These are phyloP conservation scores for Trypanosoma mega DNA, from an alignment of 208 protist species.

Conservation along the genomic window DNA sequence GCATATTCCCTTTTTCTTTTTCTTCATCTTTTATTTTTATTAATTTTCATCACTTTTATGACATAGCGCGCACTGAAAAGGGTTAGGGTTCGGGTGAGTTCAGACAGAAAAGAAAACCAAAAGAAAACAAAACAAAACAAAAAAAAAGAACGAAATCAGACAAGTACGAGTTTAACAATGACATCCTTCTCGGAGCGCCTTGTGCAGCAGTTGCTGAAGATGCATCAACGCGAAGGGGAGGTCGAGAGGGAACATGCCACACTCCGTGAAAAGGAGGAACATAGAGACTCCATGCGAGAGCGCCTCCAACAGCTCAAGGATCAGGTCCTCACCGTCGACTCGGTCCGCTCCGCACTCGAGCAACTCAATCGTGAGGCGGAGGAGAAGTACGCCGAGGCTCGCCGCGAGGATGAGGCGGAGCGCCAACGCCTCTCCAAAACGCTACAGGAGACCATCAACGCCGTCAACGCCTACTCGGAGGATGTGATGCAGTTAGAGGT, in stretches of 20 bases:
- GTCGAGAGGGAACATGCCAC: slow-evolving; percentile 39
- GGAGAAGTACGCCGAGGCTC: slow-evolving; percentile 40
- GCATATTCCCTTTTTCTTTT: no score
- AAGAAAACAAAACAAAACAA: no score
- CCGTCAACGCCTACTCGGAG: slow-evolving; percentile 39
- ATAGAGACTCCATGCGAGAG: slow-evolving; percentile 31
- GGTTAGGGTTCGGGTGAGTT: no score
- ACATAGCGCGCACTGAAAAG: no score
- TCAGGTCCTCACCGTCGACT: slow-evolving; percentile 42
- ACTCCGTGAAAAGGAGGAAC: slow-evolving; percentile 32
- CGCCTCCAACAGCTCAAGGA: slow-evolving; percentile 22
- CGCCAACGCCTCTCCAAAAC: slow-evolving; percentile 37
- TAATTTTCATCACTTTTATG: no score
- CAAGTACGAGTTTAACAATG: no score
- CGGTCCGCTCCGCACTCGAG: slow-evolving; percentile 38
- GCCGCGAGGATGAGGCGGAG: slow-evolving; percentile 42
- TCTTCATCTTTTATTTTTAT: no score
- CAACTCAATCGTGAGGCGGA: slow-evolving; percentile 45
- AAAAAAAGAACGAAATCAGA: no score
- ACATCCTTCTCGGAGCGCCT: slow-evolving; percentile 49
- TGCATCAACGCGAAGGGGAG: slow-evolving; percentile 44
- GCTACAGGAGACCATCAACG: slow-evolving; percentile 41
- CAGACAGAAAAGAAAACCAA: no score
- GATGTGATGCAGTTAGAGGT: slow-evolving; percentile 42
- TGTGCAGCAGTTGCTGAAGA: slow-evolving; percentile 55